Conservation (phyloP, 2,329 filamentous ascomycete genomes). For the Nemania sp. region DNA sequence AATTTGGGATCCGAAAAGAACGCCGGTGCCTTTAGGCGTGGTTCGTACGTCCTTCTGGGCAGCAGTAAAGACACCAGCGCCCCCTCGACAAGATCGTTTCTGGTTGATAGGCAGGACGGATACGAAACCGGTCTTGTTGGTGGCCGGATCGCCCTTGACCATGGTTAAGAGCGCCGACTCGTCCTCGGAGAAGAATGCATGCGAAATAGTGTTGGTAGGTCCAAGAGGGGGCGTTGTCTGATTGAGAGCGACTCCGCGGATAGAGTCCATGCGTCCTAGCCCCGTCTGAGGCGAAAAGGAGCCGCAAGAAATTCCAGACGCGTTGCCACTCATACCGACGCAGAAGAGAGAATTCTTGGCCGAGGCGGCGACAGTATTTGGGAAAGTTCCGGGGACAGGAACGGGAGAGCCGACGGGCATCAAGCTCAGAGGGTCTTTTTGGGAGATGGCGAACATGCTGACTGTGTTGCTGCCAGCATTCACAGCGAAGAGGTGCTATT, state of each 20-base stretch:
- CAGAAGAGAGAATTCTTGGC: slow-evolving; percentile 17
- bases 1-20: slow-evolving; percentile 57
- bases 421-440: slow-evolving; percentile 48
- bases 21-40: slow-evolving; percentile 58
- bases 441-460: slow-evolving; percentile 51
- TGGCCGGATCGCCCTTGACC: slow-evolving; percentile 61
- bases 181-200: slow-evolving; percentile 62
- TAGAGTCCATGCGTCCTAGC: slow-evolving; percentile 44
- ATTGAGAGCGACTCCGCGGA: slow-evolving; percentile 51
- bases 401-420: slow-evolving; percentile 48
- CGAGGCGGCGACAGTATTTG: slow-evolving; percentile 55
- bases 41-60: slow-evolving; percentile 39
- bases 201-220: slow-evolving; percentile 61
- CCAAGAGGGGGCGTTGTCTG: slow-evolving; percentile 63
- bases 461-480: slow-evolving; percentile 58
- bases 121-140: slow-evolving; percentile 61
- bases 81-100: slow-evolving; percentile 47
- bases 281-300: slow-evolving; percentile 23
- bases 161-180: slow-evolving; percentile 55
- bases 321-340: slow-evolving; percentile 42
- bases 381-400: slow-evolving; percentile 54
- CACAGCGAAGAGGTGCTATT: slow-evolving; percentile 57
- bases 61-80: slow-evolving; percentile 25
- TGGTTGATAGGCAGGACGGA: background rate
- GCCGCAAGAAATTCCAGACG: slow-evolving; percentile 38